Evolutionary conservation across 495 filamentous ascomycete species (phyloP), one percentile per base, ranked within the genome.

Genomic region (Aspergillus saccharolyticus): DNA sequence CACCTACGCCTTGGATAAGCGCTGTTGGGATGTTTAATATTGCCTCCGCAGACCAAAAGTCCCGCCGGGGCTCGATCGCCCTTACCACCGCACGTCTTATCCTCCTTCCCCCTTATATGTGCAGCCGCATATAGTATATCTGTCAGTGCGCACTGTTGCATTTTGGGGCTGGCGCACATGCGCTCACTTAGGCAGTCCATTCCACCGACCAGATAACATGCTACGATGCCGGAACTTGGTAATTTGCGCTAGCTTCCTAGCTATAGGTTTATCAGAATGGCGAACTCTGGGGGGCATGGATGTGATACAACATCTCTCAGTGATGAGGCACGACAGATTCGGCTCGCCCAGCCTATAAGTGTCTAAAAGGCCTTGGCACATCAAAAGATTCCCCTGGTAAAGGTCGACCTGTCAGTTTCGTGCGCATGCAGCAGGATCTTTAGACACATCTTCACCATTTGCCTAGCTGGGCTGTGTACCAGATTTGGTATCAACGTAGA

Each of bases 251-350:
- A n/a, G n/a, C n/a, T n/a, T n/a, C n/a, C 12, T 8, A 39, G 4
- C 12, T 9, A 5, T 15, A 8, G 33, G 9, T 3, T 28, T 4
- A 12, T 39, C 33, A 39, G 4, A 43, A 18, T 16, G 42, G 33
- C 17, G 12, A 21, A 18, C 9, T 42, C 17, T 21, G 33, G 6
- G 44, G 17, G 53, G 45, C 16, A 20, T 43, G 30, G 28, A 42
- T 10, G 57, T 63, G 55, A 55, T 52, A 63, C 61, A 45, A 39
- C 21, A 43, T 56, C 3, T 17, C 44, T 44, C 49, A 56, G 30
- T 53, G n/a, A 59, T 30, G 57, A 54, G 49, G 51, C 57, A 60
- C 57, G 24, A 48, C 61, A 57, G 57, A 51, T 54, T 50, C 44
- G 56, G 54, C 53, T 52, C 50, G 53, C 45, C 55, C 56, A 39